Base-by-base conservation (phyloP, 345 rosid genomes). In the Moricandia arvensis region DNA sequence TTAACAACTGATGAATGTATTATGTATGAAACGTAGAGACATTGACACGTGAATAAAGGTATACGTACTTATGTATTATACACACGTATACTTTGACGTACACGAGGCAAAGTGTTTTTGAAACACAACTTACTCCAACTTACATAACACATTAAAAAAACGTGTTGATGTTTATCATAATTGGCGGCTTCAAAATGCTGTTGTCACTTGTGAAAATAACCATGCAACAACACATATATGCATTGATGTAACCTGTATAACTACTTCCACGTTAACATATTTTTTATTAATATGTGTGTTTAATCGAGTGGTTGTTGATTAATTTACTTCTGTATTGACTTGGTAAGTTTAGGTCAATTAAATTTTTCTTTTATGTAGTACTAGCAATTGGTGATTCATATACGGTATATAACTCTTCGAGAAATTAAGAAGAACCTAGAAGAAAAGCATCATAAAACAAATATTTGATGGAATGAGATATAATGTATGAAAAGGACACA, bases 161-260 rank as follows among this genome's bases (percentile, higher is more conserved):
- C 37, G 59, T 67, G 77, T 38, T 57, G 51, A 51, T 53, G 66
- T 35, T 59, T 67, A 78, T 37, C 73, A 37, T 21, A 26, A 57
- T 17, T 6, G 80, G 76, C 68, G 63, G 76, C 80, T 77, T 7
- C 12, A 49, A 77, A 59, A 59, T 49, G 69, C 10, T 35, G 61
- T 78, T 37, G 73, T 49, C 77, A 78, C 57, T 67, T 38, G 64
- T 72, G 81, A 72, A 78, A 72, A 60, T 31, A 77, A 77, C 80
- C 68, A 77, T 77, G 76, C 77, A 79, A 72, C 77, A 67, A 62
- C 66, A 73, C 55, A 79, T 68, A 60, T 72, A 45, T 60, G 66
- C 69, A 59, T 73, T 73, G 81, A 78, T 67, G 78, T 57, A 69
- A 78, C 65, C 38, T 63, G 9, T 73, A 62, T 60, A 68, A 68